Evolutionary conservation across 1,284 basidiomycete species (phyloP).

Genomic region (Cryptococcus sp.): DNA sequence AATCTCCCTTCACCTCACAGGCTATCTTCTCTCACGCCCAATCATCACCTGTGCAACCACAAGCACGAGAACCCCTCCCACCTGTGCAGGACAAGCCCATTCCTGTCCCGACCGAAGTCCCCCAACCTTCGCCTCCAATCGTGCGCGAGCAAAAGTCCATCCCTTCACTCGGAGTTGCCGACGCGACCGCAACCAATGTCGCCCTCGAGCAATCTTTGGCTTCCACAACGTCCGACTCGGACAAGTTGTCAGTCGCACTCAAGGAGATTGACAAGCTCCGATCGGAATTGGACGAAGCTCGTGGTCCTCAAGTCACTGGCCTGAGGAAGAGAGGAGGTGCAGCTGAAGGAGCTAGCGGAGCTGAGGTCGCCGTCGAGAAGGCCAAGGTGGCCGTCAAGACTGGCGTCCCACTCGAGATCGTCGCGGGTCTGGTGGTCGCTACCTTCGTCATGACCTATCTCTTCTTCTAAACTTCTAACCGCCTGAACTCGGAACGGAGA

Average conservation of each 20-base stretch:
- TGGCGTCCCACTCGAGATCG: slow-evolving; percentile 60
- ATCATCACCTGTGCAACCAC: slow-evolving; percentile 31
- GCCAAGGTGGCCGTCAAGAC: slow-evolving; percentile 27
- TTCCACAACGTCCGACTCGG: slow-evolving; percentile 43
- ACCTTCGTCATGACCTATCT: slow-evolving; percentile 61
- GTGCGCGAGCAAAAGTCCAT: slow-evolving; percentile 16
- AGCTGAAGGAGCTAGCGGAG: slow-evolving; percentile 19
- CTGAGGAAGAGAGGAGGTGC: slow-evolving; percentile 47
- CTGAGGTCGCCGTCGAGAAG: slow-evolving; percentile 34
- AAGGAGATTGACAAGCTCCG: slow-evolving; percentile 52
- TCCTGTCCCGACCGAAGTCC: slow-evolving; percentile 10
- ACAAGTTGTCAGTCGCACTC: slow-evolving; percentile 47
- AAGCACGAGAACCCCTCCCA: slow-evolving; percentile 8
- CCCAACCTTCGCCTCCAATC: slow-evolving; percentile 10
- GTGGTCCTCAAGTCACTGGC: slow-evolving; percentile 44
- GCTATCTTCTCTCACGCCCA: slow-evolving; percentile 42
- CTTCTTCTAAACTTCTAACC: slow-evolving; percentile 51
- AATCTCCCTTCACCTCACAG: slow-evolving; percentile 19
- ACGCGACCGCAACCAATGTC: slow-evolving; percentile 33
- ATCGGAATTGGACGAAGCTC: slow-evolving; percentile 37
- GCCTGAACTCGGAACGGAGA: not conserved
- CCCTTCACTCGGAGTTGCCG: slow-evolving; percentile 35
- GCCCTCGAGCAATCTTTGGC: slow-evolving; percentile 44
- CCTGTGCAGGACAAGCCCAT: slow-evolving; percentile 15
- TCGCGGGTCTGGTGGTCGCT: slow-evolving; percentile 58